Base-by-base conservation (phyloP, 352 stramenopile genomes). In the Globisporangium splendens region DNA sequence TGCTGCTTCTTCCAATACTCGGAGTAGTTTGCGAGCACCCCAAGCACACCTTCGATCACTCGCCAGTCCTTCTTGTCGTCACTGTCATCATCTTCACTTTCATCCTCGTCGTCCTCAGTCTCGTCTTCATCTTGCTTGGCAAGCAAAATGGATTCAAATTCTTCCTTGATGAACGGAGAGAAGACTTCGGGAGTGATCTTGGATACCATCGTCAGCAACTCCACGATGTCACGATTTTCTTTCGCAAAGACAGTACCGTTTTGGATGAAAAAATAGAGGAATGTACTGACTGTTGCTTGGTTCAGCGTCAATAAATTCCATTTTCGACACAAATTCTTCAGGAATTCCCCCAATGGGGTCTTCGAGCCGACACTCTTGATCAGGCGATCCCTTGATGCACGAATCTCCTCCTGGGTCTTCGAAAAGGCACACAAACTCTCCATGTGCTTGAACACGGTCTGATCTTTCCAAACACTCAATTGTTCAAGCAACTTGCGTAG, bases 271-370 rank as follows among this genome's bases (percentile, higher is more conserved):
- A 72, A 82, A 13, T 68, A 56, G 33, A 90, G 46, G 20, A 75
- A 77, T 8, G 53, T 54, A 55, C 49, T 54, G 11, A 88, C 54
- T 0, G 65, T 77, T 43, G 52, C 46, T 49, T 80, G 68, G 59
- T 74, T 93, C 11, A 94, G 60, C 1, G 84, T 92, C 21, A 91
- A 58, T 21, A 90, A 54, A 17, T 85, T 84, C 13, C 91, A 59
- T 38, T 91, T 92, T 14, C 84, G 81, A 50, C 84, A 94, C n/a
- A 96, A 50, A 28, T 80, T 89, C 66, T 93, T 94, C 28, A 93
- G 20, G 24, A 92, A 91, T 8, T 89, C 83, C 5, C 86, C 84
- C 6, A 94, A 60, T 11, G 73, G 66, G 1, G 77, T 82, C 65
- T 96, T 96, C 0, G 86, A 91, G 7, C 86, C 86, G 24, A 93